These are phyloP conservation scores for Dillenia turbinata DNA, from an alignment of 164 flowering plant species.

Conservation along the genomic window DNA sequence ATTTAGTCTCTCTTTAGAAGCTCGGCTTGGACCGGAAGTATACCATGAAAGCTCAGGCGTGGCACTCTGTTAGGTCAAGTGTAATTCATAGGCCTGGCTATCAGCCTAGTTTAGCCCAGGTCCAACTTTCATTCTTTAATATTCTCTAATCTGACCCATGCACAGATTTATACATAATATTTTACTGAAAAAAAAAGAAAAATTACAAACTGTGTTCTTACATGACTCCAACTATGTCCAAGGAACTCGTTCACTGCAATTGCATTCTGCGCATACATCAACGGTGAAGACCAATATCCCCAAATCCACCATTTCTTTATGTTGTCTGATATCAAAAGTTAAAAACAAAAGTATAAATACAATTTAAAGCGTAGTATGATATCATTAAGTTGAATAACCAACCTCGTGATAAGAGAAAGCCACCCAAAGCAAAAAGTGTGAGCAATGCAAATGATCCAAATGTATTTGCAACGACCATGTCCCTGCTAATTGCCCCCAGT, in stretches of 20 bases:
- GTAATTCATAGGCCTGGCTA: no score
- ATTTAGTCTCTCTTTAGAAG: no score
- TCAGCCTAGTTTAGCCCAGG: no score
- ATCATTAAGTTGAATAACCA: neutral
- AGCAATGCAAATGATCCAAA: conserved; percentile 40
- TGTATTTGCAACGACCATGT: conserved; percentile 48
- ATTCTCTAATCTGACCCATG: no score
- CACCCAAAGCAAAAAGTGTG: conserved; percentile 33
- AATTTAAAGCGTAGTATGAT: neutral
- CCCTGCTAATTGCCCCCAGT: conserved; percentile 40
- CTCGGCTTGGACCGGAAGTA: no score
- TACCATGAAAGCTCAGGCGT: no score
- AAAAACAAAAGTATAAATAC: neutral
- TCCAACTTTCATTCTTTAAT: no score
- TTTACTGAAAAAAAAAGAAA: no score
- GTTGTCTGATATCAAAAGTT: conserved; percentile 30
- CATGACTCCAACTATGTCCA: conserved; percentile 38
- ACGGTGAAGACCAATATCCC: conserved; percentile 57
- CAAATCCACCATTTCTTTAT: conserved; percentile 55
- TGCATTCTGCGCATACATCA: conserved; percentile 53
- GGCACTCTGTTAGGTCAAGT: no score
- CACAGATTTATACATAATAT: no score
- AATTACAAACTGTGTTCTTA: conserved; percentile 8
- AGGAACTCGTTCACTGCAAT: conserved; percentile 44
- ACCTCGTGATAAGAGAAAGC: conserved; percentile 49